Conservation (phyloP, 352 stramenopile genomes). For the Phytophthora meadii region DNA sequence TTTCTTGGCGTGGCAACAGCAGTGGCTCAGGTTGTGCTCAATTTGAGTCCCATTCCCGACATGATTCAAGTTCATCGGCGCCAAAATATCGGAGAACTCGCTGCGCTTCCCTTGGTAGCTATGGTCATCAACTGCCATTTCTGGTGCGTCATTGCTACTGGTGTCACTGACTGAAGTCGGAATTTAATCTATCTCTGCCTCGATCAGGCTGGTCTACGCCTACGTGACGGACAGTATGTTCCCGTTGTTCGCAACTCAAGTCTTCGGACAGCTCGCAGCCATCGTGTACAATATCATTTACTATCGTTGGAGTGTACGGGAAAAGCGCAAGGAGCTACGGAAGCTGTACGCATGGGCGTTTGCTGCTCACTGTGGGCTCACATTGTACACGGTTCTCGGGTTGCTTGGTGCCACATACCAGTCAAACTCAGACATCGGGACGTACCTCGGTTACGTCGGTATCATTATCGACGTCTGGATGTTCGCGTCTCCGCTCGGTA, state of each 20-base stretch:
- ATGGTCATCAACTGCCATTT: conserved; percentile 34
- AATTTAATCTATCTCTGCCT: neutral
- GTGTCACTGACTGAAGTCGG: too few relatives aligned
- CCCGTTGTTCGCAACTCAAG: conserved; percentile 32
- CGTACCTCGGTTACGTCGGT: conserved; percentile 29
- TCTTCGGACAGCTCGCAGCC: conserved; percentile 24
- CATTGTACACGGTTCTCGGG: conserved; percentile 43
- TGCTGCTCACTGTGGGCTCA: conserved; percentile 19
- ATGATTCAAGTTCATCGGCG: conserved; percentile 21
- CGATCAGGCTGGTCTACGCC: conserved; percentile 31
- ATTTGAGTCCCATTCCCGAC: conserved; percentile 27
- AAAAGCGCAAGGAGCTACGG: conserved; percentile 15
- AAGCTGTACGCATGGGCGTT: conserved; percentile 16
- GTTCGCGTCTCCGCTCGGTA: conserved; percentile 31
- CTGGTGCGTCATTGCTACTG: conserved; percentile 14
- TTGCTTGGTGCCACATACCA: conserved; percentile 40
- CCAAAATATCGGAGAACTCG: conserved; percentile 23
- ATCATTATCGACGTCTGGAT: conserved; percentile 25
- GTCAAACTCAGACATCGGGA: conserved; percentile 10
- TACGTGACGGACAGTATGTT: conserved; percentile 34
- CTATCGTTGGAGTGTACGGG: conserved; percentile 16
- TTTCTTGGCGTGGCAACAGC: conserved; percentile 26
- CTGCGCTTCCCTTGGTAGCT: conserved; percentile 20
- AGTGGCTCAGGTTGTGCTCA: conserved; percentile 21
- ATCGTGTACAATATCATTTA: conserved; percentile 30